These are phyloP conservation scores for Fusarium aywerte DNA, from an alignment of 2,329 filamentous ascomycete genomes.

Conservation along the genomic window DNA sequence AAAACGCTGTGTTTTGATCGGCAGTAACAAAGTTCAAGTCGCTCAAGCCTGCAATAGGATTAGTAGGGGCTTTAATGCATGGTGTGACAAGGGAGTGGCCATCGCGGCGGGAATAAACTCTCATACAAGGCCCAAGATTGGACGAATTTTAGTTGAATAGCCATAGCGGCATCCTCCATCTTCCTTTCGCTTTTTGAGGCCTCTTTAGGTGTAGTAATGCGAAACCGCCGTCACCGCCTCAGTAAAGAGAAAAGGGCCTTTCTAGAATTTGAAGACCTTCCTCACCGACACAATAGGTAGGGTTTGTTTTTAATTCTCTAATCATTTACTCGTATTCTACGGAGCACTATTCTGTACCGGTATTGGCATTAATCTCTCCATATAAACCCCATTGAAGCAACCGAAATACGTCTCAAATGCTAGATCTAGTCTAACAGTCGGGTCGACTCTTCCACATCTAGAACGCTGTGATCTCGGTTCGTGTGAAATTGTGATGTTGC, in stretches of 20 bases:
- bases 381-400: constrained; percentile 13
- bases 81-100: constrained; percentile 39
- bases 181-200: constrained; percentile 19
- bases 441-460: constrained; percentile 27
- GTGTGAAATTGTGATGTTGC: constrained; percentile 25
- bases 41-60: neutral
- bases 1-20: constrained; percentile 29
- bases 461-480: constrained; percentile 35
- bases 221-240: constrained; percentile 26
- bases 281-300: constrained; percentile 7
- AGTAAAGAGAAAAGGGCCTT: neutral
- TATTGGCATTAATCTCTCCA: constrained; percentile 12
- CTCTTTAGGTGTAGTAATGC: constrained; percentile 14
- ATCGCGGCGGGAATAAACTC: constrained; percentile 41
- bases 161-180: constrained; percentile 34
- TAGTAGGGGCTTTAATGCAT: constrained; percentile 9
- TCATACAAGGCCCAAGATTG: constrained; percentile 31
- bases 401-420: constrained; percentile 19
- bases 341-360: no score
- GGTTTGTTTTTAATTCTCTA: neutral
- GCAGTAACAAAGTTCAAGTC: constrained; percentile 17
- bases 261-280: neutral
- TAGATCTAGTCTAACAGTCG: no score
- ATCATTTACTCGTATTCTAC: neutral
- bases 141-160: constrained; percentile 18